phyloP scores from a whole-genome alignment of 345 rosid species.

The Euclidium syriacum region DNA sequence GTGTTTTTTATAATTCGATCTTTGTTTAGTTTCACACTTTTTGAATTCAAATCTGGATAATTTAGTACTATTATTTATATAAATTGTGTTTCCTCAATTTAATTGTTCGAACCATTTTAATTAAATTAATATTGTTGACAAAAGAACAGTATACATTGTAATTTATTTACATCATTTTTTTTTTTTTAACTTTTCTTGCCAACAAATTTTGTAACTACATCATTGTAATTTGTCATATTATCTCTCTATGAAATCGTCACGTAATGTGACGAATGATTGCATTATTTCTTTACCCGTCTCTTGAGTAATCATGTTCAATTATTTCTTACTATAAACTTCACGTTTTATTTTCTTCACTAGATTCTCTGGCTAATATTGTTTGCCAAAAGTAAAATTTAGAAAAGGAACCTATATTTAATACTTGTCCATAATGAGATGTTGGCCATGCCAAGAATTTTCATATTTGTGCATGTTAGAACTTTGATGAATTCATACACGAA shows the following conservation, averaged over 20 bases:
- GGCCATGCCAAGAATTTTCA: constrained; percentile 10
- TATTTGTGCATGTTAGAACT: not conserved
- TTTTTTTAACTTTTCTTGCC: too few species aligned
- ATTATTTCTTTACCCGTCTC: constrained; percentile 17
- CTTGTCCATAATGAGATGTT: constrained; percentile 16
- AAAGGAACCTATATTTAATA: not conserved
- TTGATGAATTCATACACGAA: constrained; percentile 4
- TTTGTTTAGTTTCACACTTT: too few species aligned
- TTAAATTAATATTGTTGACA: too few species aligned
- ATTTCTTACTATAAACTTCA: constrained; percentile 23
- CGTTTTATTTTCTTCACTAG: constrained; percentile 16
- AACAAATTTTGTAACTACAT: too few species aligned
- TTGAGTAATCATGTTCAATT: constrained; percentile 28
- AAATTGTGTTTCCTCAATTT: too few species aligned
- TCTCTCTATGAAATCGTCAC: not conserved
- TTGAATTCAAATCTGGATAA: too few species aligned
- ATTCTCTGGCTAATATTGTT: constrained; percentile 21
- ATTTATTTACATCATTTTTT: not conserved
- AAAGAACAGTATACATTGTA: not conserved
- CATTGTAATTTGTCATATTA: constrained; percentile 19
- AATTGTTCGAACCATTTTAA: too few species aligned
- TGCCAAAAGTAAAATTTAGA: constrained; percentile 10
- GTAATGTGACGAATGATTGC: constrained; percentile 25
- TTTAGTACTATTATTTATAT: too few species aligned
- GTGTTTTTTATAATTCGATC: too few species aligned